Conservation (phyloP, 2,329 filamentous ascomycete genomes). For the Lecanicillium sp. region DNA sequence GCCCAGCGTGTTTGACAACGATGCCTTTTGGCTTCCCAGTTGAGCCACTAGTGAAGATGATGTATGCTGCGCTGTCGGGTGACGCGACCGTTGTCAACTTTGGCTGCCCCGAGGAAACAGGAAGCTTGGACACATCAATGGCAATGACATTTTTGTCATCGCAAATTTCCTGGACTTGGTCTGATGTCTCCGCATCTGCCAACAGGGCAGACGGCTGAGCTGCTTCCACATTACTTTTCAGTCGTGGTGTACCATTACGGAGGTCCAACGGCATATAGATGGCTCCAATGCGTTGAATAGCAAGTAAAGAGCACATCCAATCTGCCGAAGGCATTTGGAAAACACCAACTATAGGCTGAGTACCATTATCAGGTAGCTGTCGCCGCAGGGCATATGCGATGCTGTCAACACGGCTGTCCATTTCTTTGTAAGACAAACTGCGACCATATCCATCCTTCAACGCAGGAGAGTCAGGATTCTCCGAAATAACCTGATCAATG, state of each 20-base stretch:
- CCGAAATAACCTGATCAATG: not conserved
- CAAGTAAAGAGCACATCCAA: conserved; percentile 4
- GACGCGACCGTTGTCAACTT: no score
- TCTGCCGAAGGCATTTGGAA: not conserved
- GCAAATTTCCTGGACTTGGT: not conserved
- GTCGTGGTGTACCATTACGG: not conserved
- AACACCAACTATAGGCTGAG: not conserved
- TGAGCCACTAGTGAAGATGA: conserved; percentile 6
- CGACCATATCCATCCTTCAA: not conserved
- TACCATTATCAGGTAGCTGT: not conserved
- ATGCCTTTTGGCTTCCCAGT: conserved; percentile 5
- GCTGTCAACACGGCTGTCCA: not conserved
- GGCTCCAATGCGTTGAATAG: not conserved
- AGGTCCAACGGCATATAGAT: conserved; percentile 2
- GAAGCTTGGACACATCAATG: no score
- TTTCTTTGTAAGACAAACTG: not conserved
- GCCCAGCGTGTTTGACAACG: not conserved
- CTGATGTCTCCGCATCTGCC: not conserved
- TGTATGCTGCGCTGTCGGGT: not conserved
- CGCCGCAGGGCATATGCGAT: not conserved
- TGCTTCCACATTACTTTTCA: not conserved
- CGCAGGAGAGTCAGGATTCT: not conserved
- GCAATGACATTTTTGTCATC: not conserved
- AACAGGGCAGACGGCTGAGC: not conserved
- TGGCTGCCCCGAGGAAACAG: no score